A percentile compares a stretch with the other conserved stretches of the same genome.
These are phyloP conservation scores for Chlamydomonas schloesseri DNA, from an alignment of 139 green algal species.

Conservation along the genomic window DNA sequence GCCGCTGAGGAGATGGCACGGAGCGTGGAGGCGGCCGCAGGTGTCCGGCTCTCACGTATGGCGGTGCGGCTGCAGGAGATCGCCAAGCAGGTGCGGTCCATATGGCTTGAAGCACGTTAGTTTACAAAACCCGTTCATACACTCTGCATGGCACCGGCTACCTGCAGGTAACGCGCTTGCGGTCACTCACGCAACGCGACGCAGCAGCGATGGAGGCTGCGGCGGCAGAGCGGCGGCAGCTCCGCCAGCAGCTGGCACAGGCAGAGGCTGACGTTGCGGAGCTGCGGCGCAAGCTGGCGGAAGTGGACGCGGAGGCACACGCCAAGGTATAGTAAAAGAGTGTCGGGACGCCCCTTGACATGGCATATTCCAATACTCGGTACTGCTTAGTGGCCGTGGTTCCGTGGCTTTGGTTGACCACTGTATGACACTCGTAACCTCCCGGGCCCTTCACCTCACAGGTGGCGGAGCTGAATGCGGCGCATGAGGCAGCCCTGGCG, in stretches of 20 bases:
- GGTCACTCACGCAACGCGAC: neutral
- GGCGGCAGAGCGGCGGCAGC: neutral
- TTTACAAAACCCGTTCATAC: too few species aligned
- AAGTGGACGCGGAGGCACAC: neutral
- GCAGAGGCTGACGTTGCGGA: neutral
- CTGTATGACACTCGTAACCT: too few species aligned
- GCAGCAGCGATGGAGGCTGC: neutral
- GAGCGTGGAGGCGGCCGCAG: conserved; percentile 6
- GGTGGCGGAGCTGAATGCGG: conserved; percentile 1
- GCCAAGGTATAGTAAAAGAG: neutral
- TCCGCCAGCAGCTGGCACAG: conserved; percentile 1
- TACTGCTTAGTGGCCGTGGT: too few species aligned
- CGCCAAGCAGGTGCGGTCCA: neutral
- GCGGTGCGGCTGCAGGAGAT: conserved; percentile 18
- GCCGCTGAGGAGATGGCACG: conserved; percentile 18
- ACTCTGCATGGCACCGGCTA: too few species aligned
- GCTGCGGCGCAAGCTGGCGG: neutral
- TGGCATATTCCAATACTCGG: too few species aligned
- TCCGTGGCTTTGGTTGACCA: too few species aligned
- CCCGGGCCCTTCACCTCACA: too few species aligned
- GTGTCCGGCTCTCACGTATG: conserved; percentile 3
- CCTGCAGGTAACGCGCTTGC: neutral
- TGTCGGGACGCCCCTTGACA: too few species aligned
- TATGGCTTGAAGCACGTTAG: too few species aligned
- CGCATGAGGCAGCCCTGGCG: conserved; percentile 14